A percentile compares a stretch with the other conserved stretches of the same genome.
These are phyloP conservation scores for Metarhizium humberi DNA, from an alignment of 2,329 filamentous ascomycete genomes.

Conservation along the genomic window DNA sequence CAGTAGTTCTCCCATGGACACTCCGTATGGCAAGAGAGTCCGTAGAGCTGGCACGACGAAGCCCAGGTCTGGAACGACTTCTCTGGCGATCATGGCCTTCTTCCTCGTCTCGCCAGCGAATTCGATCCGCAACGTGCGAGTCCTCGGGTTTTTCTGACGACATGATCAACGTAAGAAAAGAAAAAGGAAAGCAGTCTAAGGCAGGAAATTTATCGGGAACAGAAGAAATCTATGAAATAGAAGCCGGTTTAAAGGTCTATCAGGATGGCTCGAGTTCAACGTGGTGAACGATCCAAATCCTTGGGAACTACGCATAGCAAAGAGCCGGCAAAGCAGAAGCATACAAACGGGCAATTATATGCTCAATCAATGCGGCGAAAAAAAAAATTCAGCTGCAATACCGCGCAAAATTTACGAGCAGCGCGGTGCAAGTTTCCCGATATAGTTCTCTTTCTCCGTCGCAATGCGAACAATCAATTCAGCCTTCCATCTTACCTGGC, in stretches of 20 bases:
- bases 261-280: neutral
- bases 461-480: neutral
- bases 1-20: conserved; percentile 18
- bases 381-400: neutral
- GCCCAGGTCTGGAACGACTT: conserved; percentile 9
- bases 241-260: neutral
- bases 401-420: neutral
- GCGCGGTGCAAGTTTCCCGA: neutral
- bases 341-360: conserved; percentile 1
- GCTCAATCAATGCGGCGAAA: neutral
- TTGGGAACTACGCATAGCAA: neutral
- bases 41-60: conserved; percentile 17
- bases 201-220: neutral
- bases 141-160: conserved; percentile 8
- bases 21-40: conserved; percentile 33
- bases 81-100: conserved; percentile 13
- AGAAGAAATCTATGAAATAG: neutral
- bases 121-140: conserved; percentile 14
- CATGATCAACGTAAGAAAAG: conserved; percentile 3
- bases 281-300: neutral
- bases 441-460: neutral
- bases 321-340: neutral
- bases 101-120: conserved; percentile 30
- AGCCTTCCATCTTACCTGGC: conserved; percentile 3
- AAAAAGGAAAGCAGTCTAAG: neutral